Evolutionary conservation across 768 basidiomycete genomes (phyloP).

Genomic region (Termitomyces sp.): DNA sequence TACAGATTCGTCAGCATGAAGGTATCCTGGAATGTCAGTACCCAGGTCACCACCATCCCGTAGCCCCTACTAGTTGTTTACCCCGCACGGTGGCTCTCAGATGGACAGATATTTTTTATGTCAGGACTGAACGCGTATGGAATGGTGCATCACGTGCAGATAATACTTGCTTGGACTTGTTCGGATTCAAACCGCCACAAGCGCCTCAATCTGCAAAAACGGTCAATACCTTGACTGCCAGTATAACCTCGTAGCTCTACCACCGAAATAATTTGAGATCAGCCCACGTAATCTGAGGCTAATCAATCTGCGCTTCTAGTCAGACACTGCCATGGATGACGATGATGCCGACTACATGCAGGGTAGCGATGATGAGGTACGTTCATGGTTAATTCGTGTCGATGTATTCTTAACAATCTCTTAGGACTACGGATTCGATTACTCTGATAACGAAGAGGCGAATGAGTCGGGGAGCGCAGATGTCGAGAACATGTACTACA

Average conservation of each 20-base stretch:
- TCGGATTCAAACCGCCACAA: background rate
- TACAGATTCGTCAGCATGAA: too few species aligned
- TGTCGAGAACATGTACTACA: constrained; percentile 98
- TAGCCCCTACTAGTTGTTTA: too few species aligned
- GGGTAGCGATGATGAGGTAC: constrained; percentile 79
- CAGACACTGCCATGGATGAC: constrained; percentile 63
- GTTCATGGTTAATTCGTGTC: constrained; percentile 9
- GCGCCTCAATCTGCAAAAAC: background rate
- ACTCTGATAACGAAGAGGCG: constrained; percentile 85
- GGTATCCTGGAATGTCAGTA: too few species aligned
- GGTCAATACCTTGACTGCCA: background rate
- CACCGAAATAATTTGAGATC: background rate
- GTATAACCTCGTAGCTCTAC: background rate
- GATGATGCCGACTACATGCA: constrained; percentile 95
- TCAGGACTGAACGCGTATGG: too few species aligned
- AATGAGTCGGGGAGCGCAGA: constrained; percentile 79
- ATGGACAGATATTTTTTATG: too few species aligned
- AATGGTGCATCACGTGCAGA: background rate
- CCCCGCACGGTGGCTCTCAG: too few species aligned
- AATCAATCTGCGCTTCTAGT: background rate
- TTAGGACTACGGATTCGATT: constrained; percentile 94
- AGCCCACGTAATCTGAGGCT: constrained; percentile 1
- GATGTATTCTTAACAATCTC: constrained; percentile 5
- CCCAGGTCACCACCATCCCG: too few species aligned
- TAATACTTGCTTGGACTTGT: too few species aligned